Conservation (phyloP, 345 rosid genomes). For the Pseudoturritis turrita region DNA sequence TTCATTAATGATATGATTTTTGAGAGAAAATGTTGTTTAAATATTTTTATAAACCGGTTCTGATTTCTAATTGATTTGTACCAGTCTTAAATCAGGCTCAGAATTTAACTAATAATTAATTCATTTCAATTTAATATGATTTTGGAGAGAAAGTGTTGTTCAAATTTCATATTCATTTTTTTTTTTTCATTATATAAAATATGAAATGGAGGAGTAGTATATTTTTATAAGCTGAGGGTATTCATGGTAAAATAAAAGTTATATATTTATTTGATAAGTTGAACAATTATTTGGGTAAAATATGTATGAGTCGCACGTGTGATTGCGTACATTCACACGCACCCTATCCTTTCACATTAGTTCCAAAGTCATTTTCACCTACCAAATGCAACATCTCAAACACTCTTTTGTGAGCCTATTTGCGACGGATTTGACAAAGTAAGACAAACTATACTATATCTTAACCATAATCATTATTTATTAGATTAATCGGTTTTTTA, state of each 20-base stretch:
- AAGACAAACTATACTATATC: background rate
- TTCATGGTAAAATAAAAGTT: background rate
- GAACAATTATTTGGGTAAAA: conserved; percentile 4
- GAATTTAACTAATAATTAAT: too few species aligned
- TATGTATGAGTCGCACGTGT: conserved; percentile 27
- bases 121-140: too few species aligned
- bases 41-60: too few species aligned
- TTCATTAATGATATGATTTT: too few species aligned
- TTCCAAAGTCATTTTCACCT: conserved; percentile 35
- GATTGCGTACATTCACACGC: conserved; percentile 27
- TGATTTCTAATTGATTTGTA: too few species aligned
- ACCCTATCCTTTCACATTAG: conserved; percentile 31
- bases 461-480: conserved; percentile 9
- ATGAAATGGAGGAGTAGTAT: background rate
- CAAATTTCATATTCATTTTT: background rate
- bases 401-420: conserved; percentile 18
- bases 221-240: background rate
- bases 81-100: too few species aligned
- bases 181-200: background rate
- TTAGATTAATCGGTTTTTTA: background rate
- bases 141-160: background rate
- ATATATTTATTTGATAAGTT: background rate
- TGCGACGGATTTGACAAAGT: conserved; percentile 11
- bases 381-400: conserved; percentile 28
- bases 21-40: too few species aligned